phyloP scores from a whole-genome alignment of 495 filamentous ascomycete species.

The Evansstolkia leycettana region DNA sequence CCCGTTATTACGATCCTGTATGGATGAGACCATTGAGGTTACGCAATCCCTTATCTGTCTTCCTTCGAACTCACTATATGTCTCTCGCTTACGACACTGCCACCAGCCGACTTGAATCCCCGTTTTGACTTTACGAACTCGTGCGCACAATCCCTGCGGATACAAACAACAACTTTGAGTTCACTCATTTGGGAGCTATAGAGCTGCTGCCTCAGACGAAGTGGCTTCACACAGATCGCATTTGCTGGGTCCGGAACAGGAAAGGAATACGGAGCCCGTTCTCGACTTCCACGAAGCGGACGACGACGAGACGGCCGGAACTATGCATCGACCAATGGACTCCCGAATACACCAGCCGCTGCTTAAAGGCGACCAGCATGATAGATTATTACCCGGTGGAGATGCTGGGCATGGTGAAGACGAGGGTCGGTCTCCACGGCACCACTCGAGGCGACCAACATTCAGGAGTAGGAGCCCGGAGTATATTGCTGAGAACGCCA shows the following conservation, averaged over 20 bases:
- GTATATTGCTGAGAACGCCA: conserved; percentile 44
- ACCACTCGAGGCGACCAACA: conserved; percentile 39
- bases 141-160: too few species aligned
- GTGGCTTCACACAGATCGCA: conserved; percentile 11
- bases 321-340: conserved; percentile 35
- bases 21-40: too few species aligned
- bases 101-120: too few species aligned
- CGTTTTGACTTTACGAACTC: too few species aligned
- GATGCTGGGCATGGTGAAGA: conserved; percentile 23
- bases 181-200: too few species aligned
- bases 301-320: conserved; percentile 33
- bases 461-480: conserved; percentile 51
- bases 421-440: conserved; percentile 30
- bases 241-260: conserved; percentile 5
- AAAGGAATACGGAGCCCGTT: conserved; percentile 9
- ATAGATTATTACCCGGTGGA: conserved; percentile 29
- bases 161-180: too few species aligned
- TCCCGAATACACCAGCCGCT: conserved; percentile 42
- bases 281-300: conserved; percentile 23
- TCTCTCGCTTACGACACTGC: too few species aligned
- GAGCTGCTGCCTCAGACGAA: conserved; percentile 4
- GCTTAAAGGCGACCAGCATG: conserved; percentile 41
- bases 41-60: too few species aligned
- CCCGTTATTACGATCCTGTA: too few species aligned
- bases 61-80: too few species aligned